Percentiles rank a stretch among this genome's conserved stretches.
Conservation (phyloP, 768 basidiomycete species). For the Mycena vulgaris region DNA sequence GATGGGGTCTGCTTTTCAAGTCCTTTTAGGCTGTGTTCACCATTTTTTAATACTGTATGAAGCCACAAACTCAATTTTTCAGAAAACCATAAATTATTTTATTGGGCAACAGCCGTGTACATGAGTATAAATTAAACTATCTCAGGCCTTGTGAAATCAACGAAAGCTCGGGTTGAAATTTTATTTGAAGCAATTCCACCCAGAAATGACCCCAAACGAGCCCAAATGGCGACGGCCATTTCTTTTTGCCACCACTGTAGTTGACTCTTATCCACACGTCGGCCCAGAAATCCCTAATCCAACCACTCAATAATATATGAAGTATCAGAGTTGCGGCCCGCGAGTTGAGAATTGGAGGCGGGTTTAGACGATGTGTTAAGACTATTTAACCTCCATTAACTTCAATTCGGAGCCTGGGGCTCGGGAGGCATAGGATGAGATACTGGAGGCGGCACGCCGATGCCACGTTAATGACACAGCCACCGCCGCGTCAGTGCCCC, state of each 20-base stretch:
- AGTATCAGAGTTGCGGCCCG: too few relatives aligned
- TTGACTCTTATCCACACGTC: too few relatives aligned
- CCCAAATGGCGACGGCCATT: background rate
- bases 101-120: background rate
- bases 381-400: too few relatives aligned
- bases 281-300: too few relatives aligned
- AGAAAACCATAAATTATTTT: background rate
- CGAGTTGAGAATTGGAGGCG: too few relatives aligned
- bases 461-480: too few relatives aligned
- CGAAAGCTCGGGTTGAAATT: background rate
- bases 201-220: background rate
- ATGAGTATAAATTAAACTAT: background rate
- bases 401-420: too few relatives aligned
- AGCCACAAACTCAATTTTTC: background rate
- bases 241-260: slow-evolving; percentile 1
- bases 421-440: too few relatives aligned
- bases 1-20: background rate
- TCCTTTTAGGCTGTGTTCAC: background rate
- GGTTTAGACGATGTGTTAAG: too few relatives aligned
- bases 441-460: too few relatives aligned
- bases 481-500: too few relatives aligned
- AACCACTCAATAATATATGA: too few relatives aligned
- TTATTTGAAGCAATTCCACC: background rate
- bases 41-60: background rate
- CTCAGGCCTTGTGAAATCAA: background rate